Base-by-base conservation (phyloP, 805 yeast genomes). In the Wickerhamomyces rabaulensis region DNA sequence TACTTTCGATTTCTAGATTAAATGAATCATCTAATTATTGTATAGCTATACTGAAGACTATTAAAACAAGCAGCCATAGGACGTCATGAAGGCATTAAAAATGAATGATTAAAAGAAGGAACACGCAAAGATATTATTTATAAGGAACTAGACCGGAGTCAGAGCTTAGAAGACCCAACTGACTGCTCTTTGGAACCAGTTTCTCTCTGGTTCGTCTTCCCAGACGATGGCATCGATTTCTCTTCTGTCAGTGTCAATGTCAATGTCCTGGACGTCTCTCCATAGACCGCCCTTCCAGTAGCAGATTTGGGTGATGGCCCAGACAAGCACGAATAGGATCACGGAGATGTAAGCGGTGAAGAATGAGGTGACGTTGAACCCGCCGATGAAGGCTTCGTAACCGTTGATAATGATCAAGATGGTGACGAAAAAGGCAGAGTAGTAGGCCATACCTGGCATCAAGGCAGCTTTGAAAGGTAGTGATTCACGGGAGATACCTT, bases 391-490 rank as follows among this genome's bases (percentile, higher is more conserved):
- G 1, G 79, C 77, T 2, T 74, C 64, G 63, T 75, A 87, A 35
- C 95, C 95, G 65, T 88, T 91, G 51, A 87, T 71, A 50, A 87
- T 71, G 23, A 78, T 76, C 59, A 88, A 76, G 25, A 84, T 52
- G 13, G 72, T 62, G 52, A 83, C 71, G 53, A 77, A 70, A 44
- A 72, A 65, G 4, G 78, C 65, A 3, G 89, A 78, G 56, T 84
- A 83, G 65, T 79, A 81, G 2, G 91, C 87, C 49, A 70, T 65
- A 52, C 62, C 76, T 3, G 95, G 94, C 81, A 82, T 84, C 46
- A 74, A 71, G n/a, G 59, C 60, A 9, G 94, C 91, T 63, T 82
- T 84, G 72, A 74, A 88, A 9, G 95, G 94, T 47, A 87, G 71
- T 10, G 76, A 73, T 55, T 82, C 81, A 58, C 95, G 70, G 22